Base-by-base conservation (phyloP, 2,329 filamentous ascomycete species). In the Sphaerostilbella broomeana region DNA sequence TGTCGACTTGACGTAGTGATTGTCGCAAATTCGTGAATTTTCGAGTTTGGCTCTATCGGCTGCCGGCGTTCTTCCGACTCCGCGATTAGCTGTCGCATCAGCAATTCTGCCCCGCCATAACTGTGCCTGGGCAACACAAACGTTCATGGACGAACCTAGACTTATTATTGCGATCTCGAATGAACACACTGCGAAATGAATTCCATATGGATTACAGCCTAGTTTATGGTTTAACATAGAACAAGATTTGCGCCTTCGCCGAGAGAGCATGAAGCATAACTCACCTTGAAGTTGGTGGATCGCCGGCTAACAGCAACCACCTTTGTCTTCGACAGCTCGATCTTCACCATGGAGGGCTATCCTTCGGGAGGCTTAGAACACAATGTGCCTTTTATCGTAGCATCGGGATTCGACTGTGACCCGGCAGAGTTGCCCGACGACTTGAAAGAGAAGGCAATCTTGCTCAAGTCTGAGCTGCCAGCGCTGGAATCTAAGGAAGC, bases 371-470 rank as follows among this genome's bases (percentile, higher is more conserved):
- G 89, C 67, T 71, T 94, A 60, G 78, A 81, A 59, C 88, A 92
- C 64, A 94, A 92, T 64, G 73, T 94, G 53, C 90, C 90, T 24
- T 73, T 95, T 42, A 66, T 97, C 45, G 69, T 94, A 32, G 75
- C 94, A 22, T 87, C 87, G 25, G 92, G 90, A 10, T 73, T 95
- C 64, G 56, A 57, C 57, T 30, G 64, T 61, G 52, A 57, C 18
- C 49, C 69, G 48, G 60, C 67, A 43, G 54, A 63, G 38, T 51
- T 67, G 35, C 63, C 72, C 48, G 65, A 65, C 32, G 69, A 70
- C 37, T 68, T 83, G 27, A 70, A 75, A 52, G 75, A 77, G 43
- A 65, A 70, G 38, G 77, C 73, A 15, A 69, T 77, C 27, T 68
- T 76, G 42, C 73, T 94, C 51, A 73, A 73, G 48, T 90, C 86